Percentiles rank a stretch among this genome's conserved stretches.
phyloP scores from a whole-genome alignment of 1,139 yeast species.

The Yamadazyma trypodendri region DNA sequence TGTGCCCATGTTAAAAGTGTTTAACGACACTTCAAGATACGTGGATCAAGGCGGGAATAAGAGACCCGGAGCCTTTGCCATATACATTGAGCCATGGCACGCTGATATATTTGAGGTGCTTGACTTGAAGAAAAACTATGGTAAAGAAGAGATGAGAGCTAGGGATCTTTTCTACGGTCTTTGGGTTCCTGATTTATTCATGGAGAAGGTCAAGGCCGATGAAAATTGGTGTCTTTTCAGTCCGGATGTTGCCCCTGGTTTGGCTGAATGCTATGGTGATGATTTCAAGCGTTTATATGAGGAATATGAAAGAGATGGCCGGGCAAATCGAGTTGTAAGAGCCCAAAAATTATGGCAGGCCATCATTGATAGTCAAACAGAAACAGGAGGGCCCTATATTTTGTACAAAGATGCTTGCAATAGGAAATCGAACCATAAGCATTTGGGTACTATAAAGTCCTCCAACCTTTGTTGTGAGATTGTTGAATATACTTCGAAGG shows the following conservation, averaged over 20 bases:
- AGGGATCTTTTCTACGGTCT: slow-evolving; percentile 57
- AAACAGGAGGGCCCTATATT: slow-evolving; percentile 61
- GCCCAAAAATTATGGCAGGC: slow-evolving; percentile 58
- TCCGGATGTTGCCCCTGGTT: slow-evolving; percentile 53
- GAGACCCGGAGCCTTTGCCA: slow-evolving; percentile 64
- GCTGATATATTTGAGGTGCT: slow-evolving; percentile 53
- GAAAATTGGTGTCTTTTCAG: slow-evolving; percentile 56
- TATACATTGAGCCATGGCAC: slow-evolving; percentile 64
- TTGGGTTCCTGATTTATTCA: slow-evolving; percentile 61
- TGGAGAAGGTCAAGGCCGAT: slow-evolving; percentile 51
- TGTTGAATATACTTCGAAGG: slow-evolving; percentile 52
- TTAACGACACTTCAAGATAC: slow-evolving; percentile 58
- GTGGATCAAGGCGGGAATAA: slow-evolving; percentile 66
- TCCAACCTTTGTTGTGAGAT: slow-evolving; percentile 61
- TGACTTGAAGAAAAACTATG: slow-evolving; percentile 54
- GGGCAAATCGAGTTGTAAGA: slow-evolving; percentile 34
- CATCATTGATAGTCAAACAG: slow-evolving; percentile 55
- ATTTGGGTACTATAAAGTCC: slow-evolving; percentile 55
- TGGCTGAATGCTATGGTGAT: slow-evolving; percentile 49
- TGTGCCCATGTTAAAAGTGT: slow-evolving; percentile 59
- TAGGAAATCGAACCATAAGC: slow-evolving; percentile 51
- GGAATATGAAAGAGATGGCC: slow-evolving; percentile 44
- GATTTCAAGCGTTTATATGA: slow-evolving; percentile 46
- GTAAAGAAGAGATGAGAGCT: slow-evolving; percentile 56
- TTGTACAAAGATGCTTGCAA: slow-evolving; percentile 59